Evolutionary conservation across 2,329 filamentous ascomycete species (phyloP).

Genomic region (Cladosporium austrohemisphaericum): DNA sequence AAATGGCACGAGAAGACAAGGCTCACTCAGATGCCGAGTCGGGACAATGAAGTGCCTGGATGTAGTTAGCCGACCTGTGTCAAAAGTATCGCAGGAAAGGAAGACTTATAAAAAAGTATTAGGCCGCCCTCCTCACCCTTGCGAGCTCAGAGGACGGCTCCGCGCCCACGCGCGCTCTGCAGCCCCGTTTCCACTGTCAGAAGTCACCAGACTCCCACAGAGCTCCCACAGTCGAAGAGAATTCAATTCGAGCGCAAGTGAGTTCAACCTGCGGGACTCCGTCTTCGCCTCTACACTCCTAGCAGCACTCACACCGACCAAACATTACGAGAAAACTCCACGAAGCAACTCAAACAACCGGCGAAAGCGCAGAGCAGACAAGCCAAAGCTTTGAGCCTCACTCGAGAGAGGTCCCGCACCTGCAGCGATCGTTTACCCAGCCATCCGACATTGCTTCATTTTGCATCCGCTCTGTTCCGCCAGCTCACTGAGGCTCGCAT

Average conservation of each 20-base stretch:
- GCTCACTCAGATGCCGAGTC: too few species aligned
- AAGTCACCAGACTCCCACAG: neutral
- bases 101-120: constrained; percentile 40
- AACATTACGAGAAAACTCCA: constrained; percentile 17
- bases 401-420: constrained; percentile 77
- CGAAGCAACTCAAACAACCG: neutral
- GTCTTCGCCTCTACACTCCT: neutral
- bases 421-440: constrained; percentile 26
- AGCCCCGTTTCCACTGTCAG: constrained; percentile 7
- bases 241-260: constrained; percentile 4
- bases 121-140: constrained; percentile 28
- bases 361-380: constrained; percentile 55
- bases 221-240: neutral
- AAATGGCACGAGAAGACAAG: too few species aligned
- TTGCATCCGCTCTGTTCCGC: neutral
- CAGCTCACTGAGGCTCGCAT: neutral
- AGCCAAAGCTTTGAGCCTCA: constrained; percentile 94
- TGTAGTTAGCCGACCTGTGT: constrained; percentile 24
- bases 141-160: constrained; percentile 23
- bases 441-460: too few species aligned
- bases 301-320: constrained; percentile 12
- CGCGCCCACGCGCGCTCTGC: constrained; percentile 16
- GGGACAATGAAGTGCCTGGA: too few species aligned
- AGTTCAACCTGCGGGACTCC: neutral
- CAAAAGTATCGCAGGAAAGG: constrained; percentile 2